Evolutionary conservation across 257 asterid species (phyloP).

Genomic region (Fraxinus anomala): DNA sequence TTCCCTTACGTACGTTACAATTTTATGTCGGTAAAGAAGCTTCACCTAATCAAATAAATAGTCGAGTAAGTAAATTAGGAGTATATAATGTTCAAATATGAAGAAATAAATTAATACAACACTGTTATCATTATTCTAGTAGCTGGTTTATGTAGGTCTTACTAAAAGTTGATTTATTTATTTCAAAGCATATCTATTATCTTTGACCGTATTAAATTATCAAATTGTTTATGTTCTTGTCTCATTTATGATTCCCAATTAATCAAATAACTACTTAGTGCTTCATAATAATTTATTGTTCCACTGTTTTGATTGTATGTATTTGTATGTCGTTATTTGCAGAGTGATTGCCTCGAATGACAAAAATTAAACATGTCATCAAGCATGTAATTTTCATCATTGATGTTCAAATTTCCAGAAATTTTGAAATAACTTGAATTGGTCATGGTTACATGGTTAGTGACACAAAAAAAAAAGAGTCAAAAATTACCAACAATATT

Average conservation of each 20-base stretch:
- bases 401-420: background rate
- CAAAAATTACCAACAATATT: too few species aligned
- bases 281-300: slow-evolving; percentile 10
- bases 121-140: background rate
- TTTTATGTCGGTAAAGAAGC: background rate
- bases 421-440: too few species aligned
- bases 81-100: background rate
- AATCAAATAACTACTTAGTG: background rate
- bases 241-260: background rate
- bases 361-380: background rate
- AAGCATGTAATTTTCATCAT: background rate
- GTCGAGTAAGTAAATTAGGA: background rate
- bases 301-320: background rate
- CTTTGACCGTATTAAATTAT: background rate
- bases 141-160: background rate
- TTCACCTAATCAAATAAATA: background rate
- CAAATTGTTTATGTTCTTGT: background rate
- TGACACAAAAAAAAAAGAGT: background rate
- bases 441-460: background rate
- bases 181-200: background rate
- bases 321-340: slow-evolving; percentile 18
- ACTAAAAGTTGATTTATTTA: background rate
- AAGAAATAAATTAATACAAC: background rate
- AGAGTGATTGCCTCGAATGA: background rate
- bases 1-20: background rate